Evolutionary conservation across 345 rosid genomes (phyloP).

Genomic region (Pugionium cornutum): DNA sequence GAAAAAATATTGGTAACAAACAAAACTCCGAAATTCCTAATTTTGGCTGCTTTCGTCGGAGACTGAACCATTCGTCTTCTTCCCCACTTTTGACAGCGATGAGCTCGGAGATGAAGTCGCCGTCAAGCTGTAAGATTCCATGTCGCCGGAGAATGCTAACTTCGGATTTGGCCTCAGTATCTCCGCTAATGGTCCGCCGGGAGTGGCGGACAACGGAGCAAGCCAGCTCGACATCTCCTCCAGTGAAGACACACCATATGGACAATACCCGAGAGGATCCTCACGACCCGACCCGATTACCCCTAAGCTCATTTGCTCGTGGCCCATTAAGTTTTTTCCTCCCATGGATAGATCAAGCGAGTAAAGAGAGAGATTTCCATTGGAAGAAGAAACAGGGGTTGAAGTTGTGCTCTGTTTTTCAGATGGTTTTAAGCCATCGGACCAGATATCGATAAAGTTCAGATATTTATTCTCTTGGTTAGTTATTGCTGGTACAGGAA

Average conservation of each 20-base stretch:
- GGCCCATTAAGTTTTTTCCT: conserved; percentile 39
- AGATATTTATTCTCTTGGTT: conserved; percentile 41
- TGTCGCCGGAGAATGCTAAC: conserved; percentile 20
- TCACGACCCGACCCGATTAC: conserved; percentile 36
- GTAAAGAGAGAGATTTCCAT: conserved; percentile 46
- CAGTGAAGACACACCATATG: conserved; percentile 32
- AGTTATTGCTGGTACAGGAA: conserved; percentile 18
- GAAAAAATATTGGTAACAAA: conserved; percentile 3
- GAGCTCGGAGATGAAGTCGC: conserved; percentile 37
- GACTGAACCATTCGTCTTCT: conserved; percentile 50
- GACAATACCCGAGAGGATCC: conserved; percentile 32
- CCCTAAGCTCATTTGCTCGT: conserved; percentile 45
- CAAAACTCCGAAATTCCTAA: conserved; percentile 25
- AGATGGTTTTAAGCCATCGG: conserved; percentile 42
- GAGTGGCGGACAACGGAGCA: conserved; percentile 45
- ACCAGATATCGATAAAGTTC: conserved; percentile 64
- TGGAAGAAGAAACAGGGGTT: conserved; percentile 43
- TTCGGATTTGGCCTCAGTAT: conserved; percentile 49
- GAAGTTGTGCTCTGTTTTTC: conserved; percentile 36
- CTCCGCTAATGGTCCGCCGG: conserved; percentile 83
- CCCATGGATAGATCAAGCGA: conserved; percentile 60
- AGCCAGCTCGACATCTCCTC: conserved; percentile 45
- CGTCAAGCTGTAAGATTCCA: conserved; percentile 32
- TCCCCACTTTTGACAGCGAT: conserved; percentile 63
- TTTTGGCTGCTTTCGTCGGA: conserved; percentile 71